A percentile compares a stretch with the other conserved stretches of the same genome.
Conservation (phyloP, 805 yeast genomes). For the Candida germanica region DNA sequence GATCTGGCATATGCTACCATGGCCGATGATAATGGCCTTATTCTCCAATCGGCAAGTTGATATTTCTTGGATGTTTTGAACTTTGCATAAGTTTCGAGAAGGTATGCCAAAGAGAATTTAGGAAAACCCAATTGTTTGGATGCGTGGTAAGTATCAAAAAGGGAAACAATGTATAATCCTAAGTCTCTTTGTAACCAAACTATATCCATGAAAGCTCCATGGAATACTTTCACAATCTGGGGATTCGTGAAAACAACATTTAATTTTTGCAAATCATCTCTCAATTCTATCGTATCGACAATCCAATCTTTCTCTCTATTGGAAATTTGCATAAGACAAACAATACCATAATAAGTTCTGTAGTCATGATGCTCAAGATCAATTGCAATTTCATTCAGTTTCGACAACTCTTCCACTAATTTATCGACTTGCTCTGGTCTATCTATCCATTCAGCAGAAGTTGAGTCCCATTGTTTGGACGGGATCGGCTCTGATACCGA, state of each 20-base stretch:
- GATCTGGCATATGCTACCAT: constrained; percentile 88
- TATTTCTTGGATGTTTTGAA: constrained; percentile 91
- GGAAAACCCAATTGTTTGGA: constrained; percentile 76
- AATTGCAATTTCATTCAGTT: constrained; percentile 70
- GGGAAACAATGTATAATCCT: constrained; percentile 83
- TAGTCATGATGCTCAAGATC: constrained; percentile 96
- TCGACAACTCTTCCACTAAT: constrained; percentile 54
- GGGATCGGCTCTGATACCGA: constrained; percentile 40
- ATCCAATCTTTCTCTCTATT: constrained; percentile 79
- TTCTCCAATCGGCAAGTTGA: constrained; percentile 96
- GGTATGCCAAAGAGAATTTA: constrained; percentile 76
- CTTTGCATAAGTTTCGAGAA: constrained; percentile 74
- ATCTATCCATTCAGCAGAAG: constrained; percentile 72
- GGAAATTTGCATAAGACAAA: constrained; percentile 90
- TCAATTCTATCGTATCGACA: constrained; percentile 75
- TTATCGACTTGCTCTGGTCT: constrained; percentile 45
- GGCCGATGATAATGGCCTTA: constrained; percentile 73
- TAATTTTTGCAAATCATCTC: constrained; percentile 65
- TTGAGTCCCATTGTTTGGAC: constrained; percentile 61
- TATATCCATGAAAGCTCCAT: constrained; percentile 96
- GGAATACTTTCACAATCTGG: constrained; percentile 77
- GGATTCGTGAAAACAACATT: constrained; percentile 84
- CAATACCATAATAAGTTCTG: constrained; percentile 85
- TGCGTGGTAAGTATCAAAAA: constrained; percentile 93
- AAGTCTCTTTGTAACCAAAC: constrained; percentile 95